Base-by-base conservation (phyloP, 202 grass and related monocot genomes). In the Schoenoplectus tabernaemontani region DNA sequence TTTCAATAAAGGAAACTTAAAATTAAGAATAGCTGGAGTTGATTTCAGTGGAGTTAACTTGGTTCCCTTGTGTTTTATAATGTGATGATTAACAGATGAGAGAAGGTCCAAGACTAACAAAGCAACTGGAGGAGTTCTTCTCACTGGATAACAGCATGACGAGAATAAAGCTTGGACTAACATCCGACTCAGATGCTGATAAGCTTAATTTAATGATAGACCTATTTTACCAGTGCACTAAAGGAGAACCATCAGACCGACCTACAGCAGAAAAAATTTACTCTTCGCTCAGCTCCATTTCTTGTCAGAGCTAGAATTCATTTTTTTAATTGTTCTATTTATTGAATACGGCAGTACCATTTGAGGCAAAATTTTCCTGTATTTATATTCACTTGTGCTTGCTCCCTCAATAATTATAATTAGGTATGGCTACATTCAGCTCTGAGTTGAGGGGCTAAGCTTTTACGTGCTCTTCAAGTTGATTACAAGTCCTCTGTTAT, bases 191-290 rank as follows among this genome's bases (percentile, higher is more conserved):
- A 57, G 86, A 90, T 59, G 86, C 90, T 37, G 83, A 93, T 70
- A 99, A 93, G 76, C 59, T 99, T 36, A 95, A 87, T 83, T 78
- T 86, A 67, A 79, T 99, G 63, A 87, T 95, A 72, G 85, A 95
- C 64, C 85, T 95, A 38, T 99, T 99, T 79, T 87, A 92, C 73
- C 86, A 89, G 88, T 99, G 96, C 58, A 99, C 88, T 70, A 85
- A 87, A 78, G 91, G 86, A 79, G 73, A 79, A 30, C 86, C 86
- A 44, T 84, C 85, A 48, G 87, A 67, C 46, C 90, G 96, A 6
- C 96, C 91, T 20, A 86, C 91, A 59, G 96, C 86, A 6, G 86
- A 87, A 61, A 64, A 92, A 54, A 88, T 99, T 71, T 95, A 91
- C 64, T 78, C 88, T 39, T 88, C 76, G 12, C 73, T 99, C 69